Evolutionary conservation across 2,329 filamentous ascomycete species (phyloP), one percentile per base, ranked within the genome.

Genomic region (Penicillium sp.): DNA sequence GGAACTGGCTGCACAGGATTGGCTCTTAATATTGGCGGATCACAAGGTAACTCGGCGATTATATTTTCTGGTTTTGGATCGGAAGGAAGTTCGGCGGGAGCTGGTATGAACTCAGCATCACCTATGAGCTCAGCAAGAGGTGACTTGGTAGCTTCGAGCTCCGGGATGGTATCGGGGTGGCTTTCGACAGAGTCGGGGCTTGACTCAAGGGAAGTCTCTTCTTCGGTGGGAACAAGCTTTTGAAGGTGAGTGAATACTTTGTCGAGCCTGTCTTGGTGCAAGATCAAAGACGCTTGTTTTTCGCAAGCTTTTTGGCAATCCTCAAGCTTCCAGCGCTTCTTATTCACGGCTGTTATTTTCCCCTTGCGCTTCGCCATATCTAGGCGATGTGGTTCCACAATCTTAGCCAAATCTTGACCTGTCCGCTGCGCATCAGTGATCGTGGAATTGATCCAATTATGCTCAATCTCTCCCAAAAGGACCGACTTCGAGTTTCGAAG

Each of bases 381-480:
- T 20, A 58, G 33, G n/a, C 64, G 60, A 24, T 57, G 52, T 3
- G 41, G 44, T 17, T 65, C 56, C 4, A 67, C 37, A 1, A 67
- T 55, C 1, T 55, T 24, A 3, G 53, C 51, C 18, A 75, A 63
- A 45, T 70, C 61, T 46, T 66, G 61, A 26, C 60, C 58, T 34
- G 69, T 67, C 41, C 70, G 71, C 33, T 70, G 67, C 27, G 68
- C 62, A 34, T 68, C 71, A 27, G 58, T 55, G 27, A 71, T 59
- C 7, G 57, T 63, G 2, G 56, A 51, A 15, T 61, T 52, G 17
- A 68, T 60, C 66, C 65, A 68, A 10, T 55, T 51, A 6, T 33
- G 45, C 20, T 66, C 63, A 8, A 63, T 59, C 24, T 63, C 59
- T 9, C 59, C 59, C 10, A 63, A 33, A 2, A n/a, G 17, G 15